Evolutionary conservation across 257 asterid genomes (phyloP).

Genomic region (Petunia axillaris): DNA sequence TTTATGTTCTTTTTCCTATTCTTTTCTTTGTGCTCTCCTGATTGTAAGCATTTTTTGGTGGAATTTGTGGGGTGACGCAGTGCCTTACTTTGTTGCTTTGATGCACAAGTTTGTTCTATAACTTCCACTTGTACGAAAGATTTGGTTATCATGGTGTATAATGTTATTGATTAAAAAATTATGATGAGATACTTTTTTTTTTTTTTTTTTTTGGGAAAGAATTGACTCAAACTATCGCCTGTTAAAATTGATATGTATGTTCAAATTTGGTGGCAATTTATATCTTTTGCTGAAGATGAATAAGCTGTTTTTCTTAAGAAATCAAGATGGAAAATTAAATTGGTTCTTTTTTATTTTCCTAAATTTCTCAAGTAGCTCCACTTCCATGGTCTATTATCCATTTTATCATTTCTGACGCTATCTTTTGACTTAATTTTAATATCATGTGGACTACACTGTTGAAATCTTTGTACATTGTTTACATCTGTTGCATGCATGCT

Average conservation of each 20-base stretch:
- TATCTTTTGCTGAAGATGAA: slow-evolving; percentile 16
- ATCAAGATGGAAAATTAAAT: not conserved
- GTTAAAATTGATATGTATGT: not conserved
- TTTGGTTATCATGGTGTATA: not conserved
- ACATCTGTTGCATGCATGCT: not conserved
- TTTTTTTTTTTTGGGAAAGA: not conserved
- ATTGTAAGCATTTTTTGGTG: not conserved
- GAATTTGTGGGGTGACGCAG: not conserved
- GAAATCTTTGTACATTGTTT: not conserved
- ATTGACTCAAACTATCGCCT: not conserved
- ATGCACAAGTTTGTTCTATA: slow-evolving; percentile 11
- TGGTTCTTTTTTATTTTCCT: not conserved
- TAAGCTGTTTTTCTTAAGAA: not conserved
- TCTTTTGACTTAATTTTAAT: not conserved
- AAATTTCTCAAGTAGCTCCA: not conserved
- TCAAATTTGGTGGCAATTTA: slow-evolving; percentile 3
- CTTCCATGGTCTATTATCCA: not conserved
- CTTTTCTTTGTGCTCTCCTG: not conserved
- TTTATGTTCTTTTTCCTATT: not conserved
- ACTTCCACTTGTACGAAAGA: not conserved
- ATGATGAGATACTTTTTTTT: not conserved
- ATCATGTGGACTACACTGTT: not conserved
- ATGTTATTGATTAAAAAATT: not conserved
- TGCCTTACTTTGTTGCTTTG: not conserved
- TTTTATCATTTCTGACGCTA: not conserved